These are phyloP conservation scores for Fusarium duplospermum DNA, from an alignment of 2,329 filamentous ascomycete genomes.

Conservation along the genomic window DNA sequence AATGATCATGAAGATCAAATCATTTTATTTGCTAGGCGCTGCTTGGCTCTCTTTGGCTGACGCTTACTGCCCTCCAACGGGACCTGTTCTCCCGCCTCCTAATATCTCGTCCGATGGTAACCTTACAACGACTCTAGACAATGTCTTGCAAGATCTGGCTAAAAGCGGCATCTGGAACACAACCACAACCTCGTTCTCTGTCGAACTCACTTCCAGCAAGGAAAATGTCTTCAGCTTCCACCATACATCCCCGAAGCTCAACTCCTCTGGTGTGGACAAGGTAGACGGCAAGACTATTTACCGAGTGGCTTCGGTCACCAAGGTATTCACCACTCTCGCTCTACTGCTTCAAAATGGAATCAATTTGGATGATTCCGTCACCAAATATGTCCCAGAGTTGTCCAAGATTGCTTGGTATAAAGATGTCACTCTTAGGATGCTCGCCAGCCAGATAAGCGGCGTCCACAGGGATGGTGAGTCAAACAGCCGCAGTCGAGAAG, in stretches of 20 bases:
- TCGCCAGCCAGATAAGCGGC: neutral
- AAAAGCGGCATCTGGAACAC: neutral
- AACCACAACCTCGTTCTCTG: neutral
- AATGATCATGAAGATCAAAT: neutral
- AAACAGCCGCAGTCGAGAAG: neutral
- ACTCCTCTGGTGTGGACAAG: neutral
- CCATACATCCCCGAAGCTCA: neutral
- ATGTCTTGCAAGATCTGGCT: neutral
- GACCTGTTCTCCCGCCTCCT: neutral
- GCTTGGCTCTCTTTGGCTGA: neutral
- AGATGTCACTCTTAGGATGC: neutral
- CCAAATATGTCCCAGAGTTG: neutral
- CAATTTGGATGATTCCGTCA: neutral
- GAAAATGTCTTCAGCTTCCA: neutral
- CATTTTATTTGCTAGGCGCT: neutral
- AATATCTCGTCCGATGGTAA: neutral
- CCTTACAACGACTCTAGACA: neutral
- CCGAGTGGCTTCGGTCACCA: neutral
- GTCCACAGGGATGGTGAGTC: neutral
- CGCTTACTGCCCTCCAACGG: conserved; percentile 30
- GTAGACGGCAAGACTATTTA: neutral
- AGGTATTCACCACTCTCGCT: neutral
- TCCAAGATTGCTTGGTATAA: neutral
- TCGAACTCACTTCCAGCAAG: neutral
- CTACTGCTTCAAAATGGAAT: neutral